A percentile compares a stretch with the other conserved stretches of the same genome.
Evolutionary conservation across 176 grass and related monocot genomes (phyloP).

Genomic region (Hordeum vulgare): MorexV3_pseudomolecules_assembly NC_058518.1:412635949-412636448

Average conservation of each 20-base stretch:
- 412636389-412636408: constrained; percentile 62
- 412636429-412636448: constrained; percentile 51
- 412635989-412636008: constrained; percentile 52
- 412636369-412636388: constrained; percentile 41
- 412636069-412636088: constrained; percentile 75
- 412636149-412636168: background rate
- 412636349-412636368: constrained; percentile 45
- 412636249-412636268: background rate
- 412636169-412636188: background rate
- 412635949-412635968: constrained; percentile 54
- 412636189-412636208: background rate
- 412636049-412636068: constrained; percentile 48
- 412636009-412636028: constrained; percentile 56
- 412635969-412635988: constrained; percentile 52
- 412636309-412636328: background rate
- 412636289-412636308: background rate
- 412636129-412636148: background rate
- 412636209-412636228: background rate
- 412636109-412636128: background rate
- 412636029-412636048: constrained; percentile 53
- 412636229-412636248: background rate
- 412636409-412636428: constrained; percentile 21
- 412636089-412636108: too few relatives aligned
- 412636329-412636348: background rate
- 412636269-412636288: background rate